Conservation (phyloP, 768 basidiomycete species). For the Glaciozyma martinii region DNA sequence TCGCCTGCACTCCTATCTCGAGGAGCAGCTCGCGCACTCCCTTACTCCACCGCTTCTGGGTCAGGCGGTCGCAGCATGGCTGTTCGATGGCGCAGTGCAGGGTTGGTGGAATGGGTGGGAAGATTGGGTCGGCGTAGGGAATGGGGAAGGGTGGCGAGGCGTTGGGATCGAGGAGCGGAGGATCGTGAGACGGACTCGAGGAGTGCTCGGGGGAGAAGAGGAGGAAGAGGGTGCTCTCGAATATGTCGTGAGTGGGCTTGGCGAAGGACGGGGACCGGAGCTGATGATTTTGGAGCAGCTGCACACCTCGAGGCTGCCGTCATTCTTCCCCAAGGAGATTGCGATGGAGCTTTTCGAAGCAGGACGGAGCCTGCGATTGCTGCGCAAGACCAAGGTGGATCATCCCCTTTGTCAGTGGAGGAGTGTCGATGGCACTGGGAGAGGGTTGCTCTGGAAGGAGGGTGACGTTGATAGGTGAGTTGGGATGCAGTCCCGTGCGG, state of each 20-base stretch:
- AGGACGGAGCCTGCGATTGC: neutral
- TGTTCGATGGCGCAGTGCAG: neutral
- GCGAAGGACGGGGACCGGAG: neutral
- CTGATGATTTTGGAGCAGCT: neutral
- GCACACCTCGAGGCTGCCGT: neutral
- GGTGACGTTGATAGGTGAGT: neutral
- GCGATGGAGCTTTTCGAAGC: slow-evolving; percentile 2
- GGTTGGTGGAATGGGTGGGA: slow-evolving; percentile 1
- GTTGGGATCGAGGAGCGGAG: neutral
- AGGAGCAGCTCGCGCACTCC: neutral
- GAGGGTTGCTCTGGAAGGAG: neutral
- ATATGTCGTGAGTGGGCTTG: neutral
- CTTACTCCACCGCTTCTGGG: neutral
- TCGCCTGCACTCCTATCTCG: neutral
- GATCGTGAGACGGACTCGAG: neutral
- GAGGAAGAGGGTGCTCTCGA: neutral
- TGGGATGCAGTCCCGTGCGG: too few relatives aligned
- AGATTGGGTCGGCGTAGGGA: neutral
- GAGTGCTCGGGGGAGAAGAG: neutral
- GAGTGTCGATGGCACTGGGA: neutral
- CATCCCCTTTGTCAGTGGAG: neutral
- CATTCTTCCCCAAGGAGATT: neutral
- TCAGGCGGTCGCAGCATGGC: neutral
- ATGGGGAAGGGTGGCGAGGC: neutral
- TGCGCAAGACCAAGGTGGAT: neutral